A percentile compares a stretch with the other conserved stretches of the same genome.
Evolutionary conservation across 257 asterid species (phyloP).

Genomic region (Schizonepeta tenuifolia): DNA sequence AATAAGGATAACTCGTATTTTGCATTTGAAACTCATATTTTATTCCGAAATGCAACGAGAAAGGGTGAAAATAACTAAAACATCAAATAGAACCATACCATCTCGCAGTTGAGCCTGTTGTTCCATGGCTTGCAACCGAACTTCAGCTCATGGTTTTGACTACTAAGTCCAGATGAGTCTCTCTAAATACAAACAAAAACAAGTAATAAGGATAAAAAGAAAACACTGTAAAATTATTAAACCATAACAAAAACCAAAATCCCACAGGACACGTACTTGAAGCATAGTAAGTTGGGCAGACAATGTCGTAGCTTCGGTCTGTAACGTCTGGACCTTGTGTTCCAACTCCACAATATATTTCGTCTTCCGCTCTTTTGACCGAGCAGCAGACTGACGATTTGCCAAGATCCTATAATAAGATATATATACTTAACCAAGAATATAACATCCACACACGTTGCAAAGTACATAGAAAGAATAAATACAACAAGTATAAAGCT

Average conservation of each 20-base stretch:
- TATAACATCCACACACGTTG: conserved; percentile 18
- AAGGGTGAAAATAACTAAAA: neutral
- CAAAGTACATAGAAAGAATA: conserved; percentile 5
- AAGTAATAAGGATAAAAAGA: conserved; percentile 21
- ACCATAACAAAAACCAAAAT: neutral
- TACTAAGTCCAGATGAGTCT: conserved; percentile 63
- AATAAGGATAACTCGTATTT: too few species aligned
- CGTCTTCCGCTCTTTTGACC: conserved; percentile 75
- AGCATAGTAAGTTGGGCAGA: conserved; percentile 74
- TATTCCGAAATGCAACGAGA: neutral
- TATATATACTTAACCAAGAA: neutral
- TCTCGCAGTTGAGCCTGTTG: conserved; percentile 84
- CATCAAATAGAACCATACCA: conserved; percentile 44
- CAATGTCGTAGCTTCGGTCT: conserved; percentile 76
- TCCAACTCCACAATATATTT: conserved; percentile 71
- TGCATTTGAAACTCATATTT: neutral
- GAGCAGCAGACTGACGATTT: conserved; percentile 80
- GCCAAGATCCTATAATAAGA: conserved; percentile 61
- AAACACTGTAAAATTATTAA: neutral
- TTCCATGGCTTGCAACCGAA: conserved; percentile 78
- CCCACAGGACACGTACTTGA: conserved; percentile 51
- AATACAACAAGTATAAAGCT: conserved; percentile 1
- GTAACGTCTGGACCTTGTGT: conserved; percentile 78
- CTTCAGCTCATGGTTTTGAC: conserved; percentile 72
- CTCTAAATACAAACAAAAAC: conserved; percentile 47